A percentile compares a stretch with the other conserved stretches of the same genome.
These are phyloP conservation scores for Leccinum pellstonianum DNA, from an alignment of 768 basidiomycete species.

Conservation along the genomic window DNA sequence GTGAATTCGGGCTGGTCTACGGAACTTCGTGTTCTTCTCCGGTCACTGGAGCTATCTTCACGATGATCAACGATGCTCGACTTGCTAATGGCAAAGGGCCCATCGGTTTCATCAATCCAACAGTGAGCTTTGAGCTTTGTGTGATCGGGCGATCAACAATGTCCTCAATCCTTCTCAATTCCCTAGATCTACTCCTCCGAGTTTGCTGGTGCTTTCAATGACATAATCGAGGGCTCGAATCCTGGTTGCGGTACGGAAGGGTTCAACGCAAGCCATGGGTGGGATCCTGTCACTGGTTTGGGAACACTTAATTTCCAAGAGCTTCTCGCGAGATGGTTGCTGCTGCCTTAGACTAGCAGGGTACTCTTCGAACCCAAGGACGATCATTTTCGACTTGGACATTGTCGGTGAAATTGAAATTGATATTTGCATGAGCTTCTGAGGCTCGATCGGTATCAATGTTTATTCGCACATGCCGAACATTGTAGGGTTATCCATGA, in stretches of 20 bases:
- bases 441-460: neutral
- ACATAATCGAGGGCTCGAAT: conserved; percentile 47
- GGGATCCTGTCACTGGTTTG: conserved; percentile 49
- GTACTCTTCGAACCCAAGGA: neutral
- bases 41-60: conserved; percentile 32
- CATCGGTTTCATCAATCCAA: conserved; percentile 46
- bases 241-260: conserved; percentile 44
- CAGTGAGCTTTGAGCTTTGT: conserved; percentile 24
- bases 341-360: conserved; percentile 8
- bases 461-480: too few species aligned
- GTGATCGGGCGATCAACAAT: neutral
- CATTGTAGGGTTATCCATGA: too few species aligned
- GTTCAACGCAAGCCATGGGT: conserved; percentile 34
- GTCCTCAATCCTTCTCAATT: neutral
- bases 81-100: conserved; percentile 32
- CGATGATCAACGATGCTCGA: conserved; percentile 41
- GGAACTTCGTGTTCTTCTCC: conserved; percentile 39
- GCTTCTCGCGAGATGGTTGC: conserved; percentile 39
- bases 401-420: neutral
- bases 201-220: conserved; percentile 45
- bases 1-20: conserved; percentile 22
- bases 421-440: neutral
- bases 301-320: conserved; percentile 45
- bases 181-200: conserved; percentile 43
- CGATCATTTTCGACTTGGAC: neutral